Conservation (phyloP, 345 rosid genomes). For the Kernera saxatilis region DNA sequence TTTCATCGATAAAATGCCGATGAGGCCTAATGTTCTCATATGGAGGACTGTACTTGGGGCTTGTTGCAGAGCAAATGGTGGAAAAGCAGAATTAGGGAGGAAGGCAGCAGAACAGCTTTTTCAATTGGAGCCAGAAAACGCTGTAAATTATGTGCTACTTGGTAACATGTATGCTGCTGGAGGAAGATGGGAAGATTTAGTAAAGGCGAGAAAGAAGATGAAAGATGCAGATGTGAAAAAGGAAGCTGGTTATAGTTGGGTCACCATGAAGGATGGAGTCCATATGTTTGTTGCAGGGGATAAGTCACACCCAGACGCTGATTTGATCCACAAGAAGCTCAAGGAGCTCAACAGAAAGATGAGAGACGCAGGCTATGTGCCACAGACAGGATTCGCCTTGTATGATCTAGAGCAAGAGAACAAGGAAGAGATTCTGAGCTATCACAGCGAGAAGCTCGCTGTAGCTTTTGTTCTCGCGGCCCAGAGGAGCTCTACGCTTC, state of each 20-base stretch:
- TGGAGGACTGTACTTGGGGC: constrained; percentile 94
- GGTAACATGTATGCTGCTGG: constrained; percentile 89
- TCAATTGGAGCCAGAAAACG: constrained; percentile 75
- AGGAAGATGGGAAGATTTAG: constrained; percentile 79
- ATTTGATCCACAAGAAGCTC: constrained; percentile 58
- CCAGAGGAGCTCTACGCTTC: constrained; percentile 49
- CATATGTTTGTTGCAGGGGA: constrained; percentile 87
- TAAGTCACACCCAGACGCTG: constrained; percentile 58
- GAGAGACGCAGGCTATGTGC: constrained; percentile 76
- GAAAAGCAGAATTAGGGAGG: constrained; percentile 55
- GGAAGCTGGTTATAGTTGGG: constrained; percentile 97
- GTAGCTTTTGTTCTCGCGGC: constrained; percentile 64
- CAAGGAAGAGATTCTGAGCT: constrained; percentile 74
- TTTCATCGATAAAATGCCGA: constrained; percentile 58
- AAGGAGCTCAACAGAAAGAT: constrained; percentile 66
- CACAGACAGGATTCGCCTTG: constrained; percentile 63
- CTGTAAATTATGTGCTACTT: constrained; percentile 79
- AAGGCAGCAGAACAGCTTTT: constrained; percentile 78
- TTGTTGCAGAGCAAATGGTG: constrained; percentile 63
- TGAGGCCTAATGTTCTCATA: constrained; percentile 72
- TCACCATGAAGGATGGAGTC: constrained; percentile 85
- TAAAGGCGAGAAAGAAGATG: constrained; percentile 65
- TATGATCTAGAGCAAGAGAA: constrained; percentile 79
- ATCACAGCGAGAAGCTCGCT: constrained; percentile 91
- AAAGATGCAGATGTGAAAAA: constrained; percentile 66